Evolutionary conservation across 805 yeast species (phyloP).

Genomic region (Grigorovia humatica): DNA sequence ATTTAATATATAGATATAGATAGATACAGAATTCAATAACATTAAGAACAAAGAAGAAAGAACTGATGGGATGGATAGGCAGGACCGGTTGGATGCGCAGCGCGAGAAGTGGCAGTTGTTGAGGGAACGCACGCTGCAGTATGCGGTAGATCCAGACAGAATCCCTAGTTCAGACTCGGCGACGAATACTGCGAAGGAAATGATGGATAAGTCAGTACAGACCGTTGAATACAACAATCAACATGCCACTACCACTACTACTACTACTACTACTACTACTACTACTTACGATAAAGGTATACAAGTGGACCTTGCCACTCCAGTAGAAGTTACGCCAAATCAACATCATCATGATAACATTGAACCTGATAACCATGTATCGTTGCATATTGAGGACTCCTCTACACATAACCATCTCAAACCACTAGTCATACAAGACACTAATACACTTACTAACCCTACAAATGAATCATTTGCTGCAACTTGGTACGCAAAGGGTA

Average conservation of each 20-base stretch:
- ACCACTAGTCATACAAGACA: not conserved
- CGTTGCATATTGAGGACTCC: not conserved
- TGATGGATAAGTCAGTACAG: not conserved
- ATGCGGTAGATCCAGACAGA: constrained; percentile 3
- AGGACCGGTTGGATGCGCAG: constrained; percentile 43
- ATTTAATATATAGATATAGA: too few relatives aligned
- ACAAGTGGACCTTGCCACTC: constrained; percentile 17
- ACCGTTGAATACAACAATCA: too few relatives aligned
- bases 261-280: not conserved
- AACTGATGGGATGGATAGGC: constrained; percentile 17
- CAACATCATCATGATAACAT: not conserved
- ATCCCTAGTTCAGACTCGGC: not conserved
- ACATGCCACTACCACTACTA: too few relatives aligned
- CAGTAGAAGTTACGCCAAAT: not conserved
- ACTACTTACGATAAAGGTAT: constrained; percentile 18
- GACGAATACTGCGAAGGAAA: not conserved
- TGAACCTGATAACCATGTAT: not conserved
- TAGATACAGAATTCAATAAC: too few relatives aligned
- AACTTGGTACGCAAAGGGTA: constrained; percentile 2
- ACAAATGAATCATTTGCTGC: not conserved
- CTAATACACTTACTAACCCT: not conserved
- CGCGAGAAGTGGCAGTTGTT: constrained; percentile 41
- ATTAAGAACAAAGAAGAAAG: not conserved
- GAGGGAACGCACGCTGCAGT: constrained; percentile 27
- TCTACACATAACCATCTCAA: not conserved